Base-by-base conservation (phyloP, 2,329 filamentous ascomycete genomes). In the Cladophialophora chaetospira region DNA sequence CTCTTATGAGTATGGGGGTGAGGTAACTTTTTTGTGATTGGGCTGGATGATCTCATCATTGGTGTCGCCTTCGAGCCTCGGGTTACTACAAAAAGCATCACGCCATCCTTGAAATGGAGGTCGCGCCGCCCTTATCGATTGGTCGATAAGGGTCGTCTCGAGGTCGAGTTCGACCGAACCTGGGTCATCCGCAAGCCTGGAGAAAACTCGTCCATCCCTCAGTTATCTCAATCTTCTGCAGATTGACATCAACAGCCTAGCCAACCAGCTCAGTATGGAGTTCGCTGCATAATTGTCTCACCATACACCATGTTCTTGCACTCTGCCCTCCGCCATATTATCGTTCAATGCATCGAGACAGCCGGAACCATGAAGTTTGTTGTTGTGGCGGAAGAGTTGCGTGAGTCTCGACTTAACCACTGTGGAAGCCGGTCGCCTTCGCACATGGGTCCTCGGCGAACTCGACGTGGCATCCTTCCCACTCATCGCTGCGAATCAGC, bases 401-500 rank as follows among this genome's bases (percentile, higher is more conserved):
- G 15, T n/a, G 15, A 11, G 17, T 11, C 48, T 17, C 23, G 17
- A 5, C 25, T 19, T 29, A 51, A 8, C 42, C 36, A 19, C 42
- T 23, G 45, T 53, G 60, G 35, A 63, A 11, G 9, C 35, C 58
- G 28, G 46, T 53, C 6, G 61, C 58, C 26, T 52, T 57, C 40
- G 38, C 44, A 38, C 61, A 63, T 23, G 78, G 78, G 62, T 81
- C 79, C 26, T 69, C 53, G 2, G 68, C 72, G 58, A 73, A 78
- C 15, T 66, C 61, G 49, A 79, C 69, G 17, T 69, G 74, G 66
- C 76, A 78, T 15, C 72, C 70, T 60, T 79, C 75, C 74, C 75
- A 81, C 2, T 77, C 72, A n/a, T 66, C 60, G 35, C 76, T 68
- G 15, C 71, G 69, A 40, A 68, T 54, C 10, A 81, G 66, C 21